Base-by-base conservation (phyloP, 257 asterid genomes). In the Solanum piurae region DNA sequence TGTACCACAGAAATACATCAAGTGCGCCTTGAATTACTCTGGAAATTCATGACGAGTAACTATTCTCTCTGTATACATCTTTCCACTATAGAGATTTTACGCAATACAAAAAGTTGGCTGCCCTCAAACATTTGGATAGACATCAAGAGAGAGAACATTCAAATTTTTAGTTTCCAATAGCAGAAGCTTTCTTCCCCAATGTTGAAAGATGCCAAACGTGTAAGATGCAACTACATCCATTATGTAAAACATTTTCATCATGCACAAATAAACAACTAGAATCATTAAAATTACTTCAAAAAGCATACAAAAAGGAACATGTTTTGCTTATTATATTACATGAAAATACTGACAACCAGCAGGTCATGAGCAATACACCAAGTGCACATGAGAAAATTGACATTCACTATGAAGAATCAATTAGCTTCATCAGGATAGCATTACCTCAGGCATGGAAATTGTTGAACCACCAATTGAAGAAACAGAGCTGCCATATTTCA, bases 371-470 rank as follows among this genome's bases (percentile, higher is more conserved):
- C 42, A 83, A 49, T 20, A 83, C 12, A 66, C 60, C 25, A 87
- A 31, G 60, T 49, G 36, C 34, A 40, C 34, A 60, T 34, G 77
- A 55, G 72, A 21, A 82, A 52, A 55, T 69, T 38, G 73, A 9
- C 60, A 68, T 27, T 38, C 34, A 44, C 69, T 21, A 34, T 34
- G 55, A 77, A 49, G 42, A 31, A 86, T 42, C 25, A 83, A 83
- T 12, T 18, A 55, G 86, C 55, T 58, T 42, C 86, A 33, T 55
- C 12, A 71, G 38, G 60, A 37, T 33, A 33, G 84, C 40, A 84
- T 87, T 89, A 96, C 98, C 99, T 96, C 98, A 9, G 98, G 87
- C 92, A 95, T 88, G 85, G 99, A 92, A 87, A 91, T 90, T 71
- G 94, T 89, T 62, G 98, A 89, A 84, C 84, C 93, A 60, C 98